Conservation (phyloP, 495 filamentous ascomycete genomes). For the Penicillium steckii region DNA sequence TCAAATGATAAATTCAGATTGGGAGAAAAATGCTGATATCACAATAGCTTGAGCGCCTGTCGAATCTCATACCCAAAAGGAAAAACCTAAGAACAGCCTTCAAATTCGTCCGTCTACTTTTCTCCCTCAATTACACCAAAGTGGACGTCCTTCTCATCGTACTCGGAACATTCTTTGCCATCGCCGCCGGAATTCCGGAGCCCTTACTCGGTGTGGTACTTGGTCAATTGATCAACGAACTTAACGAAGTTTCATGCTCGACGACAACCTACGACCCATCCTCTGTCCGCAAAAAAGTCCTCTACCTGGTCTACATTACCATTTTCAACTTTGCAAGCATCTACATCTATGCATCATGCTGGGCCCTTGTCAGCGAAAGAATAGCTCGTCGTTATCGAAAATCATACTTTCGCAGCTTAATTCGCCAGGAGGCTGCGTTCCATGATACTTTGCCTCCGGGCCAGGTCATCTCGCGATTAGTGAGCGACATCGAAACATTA, state of each 20-base stretch:
- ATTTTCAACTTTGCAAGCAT: constrained; percentile 58
- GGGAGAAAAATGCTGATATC: background rate
- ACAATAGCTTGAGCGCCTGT: background rate
- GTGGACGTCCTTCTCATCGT: constrained; percentile 49
- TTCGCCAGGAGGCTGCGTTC: constrained; percentile 58
- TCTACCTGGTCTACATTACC: constrained; percentile 59
- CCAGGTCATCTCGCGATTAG: constrained; percentile 58
- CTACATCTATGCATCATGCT: constrained; percentile 49
- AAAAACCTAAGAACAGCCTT: background rate
- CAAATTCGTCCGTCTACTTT: constrained; percentile 18
- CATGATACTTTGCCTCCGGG: constrained; percentile 54
- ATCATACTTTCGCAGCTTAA: constrained; percentile 51
- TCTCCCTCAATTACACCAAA: constrained; percentile 32
- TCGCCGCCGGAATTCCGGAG: constrained; percentile 62
- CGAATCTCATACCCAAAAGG: background rate
- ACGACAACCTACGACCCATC: constrained; percentile 28
- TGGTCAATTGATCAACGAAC: constrained; percentile 60
- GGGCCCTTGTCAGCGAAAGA: constrained; percentile 56
- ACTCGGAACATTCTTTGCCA: constrained; percentile 48
- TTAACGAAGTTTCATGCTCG: constrained; percentile 57
- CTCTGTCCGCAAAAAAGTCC: constrained; percentile 52
- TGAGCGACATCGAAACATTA: constrained; percentile 55
- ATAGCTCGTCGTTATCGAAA: constrained; percentile 59
- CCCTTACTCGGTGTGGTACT: constrained; percentile 65
- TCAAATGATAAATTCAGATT: too few relatives aligned